Percentiles rank a stretch among this genome's conserved stretches.
These are phyloP conservation scores for Filosporella fistucella DNA, from an alignment of 495 filamentous ascomycete species.

Conservation along the genomic window DNA sequence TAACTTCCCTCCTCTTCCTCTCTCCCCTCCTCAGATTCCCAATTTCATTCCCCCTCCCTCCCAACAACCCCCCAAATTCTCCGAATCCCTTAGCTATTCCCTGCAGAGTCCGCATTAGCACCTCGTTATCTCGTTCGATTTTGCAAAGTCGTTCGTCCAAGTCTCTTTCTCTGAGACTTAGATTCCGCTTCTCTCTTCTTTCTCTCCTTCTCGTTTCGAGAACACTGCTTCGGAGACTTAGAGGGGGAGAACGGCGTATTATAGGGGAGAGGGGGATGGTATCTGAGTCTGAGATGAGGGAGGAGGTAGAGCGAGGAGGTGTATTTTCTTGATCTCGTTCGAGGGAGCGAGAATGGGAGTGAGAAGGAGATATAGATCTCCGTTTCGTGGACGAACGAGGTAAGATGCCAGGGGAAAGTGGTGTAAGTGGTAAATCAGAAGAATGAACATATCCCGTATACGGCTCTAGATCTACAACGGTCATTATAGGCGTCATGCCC, in stretches of 20 bases:
- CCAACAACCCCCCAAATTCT: conserved; percentile 1
- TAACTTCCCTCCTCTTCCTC: neutral
- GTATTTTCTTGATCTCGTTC: neutral
- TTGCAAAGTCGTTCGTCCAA: conserved; percentile 7
- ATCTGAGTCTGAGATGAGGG: neutral
- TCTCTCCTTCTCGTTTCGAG: conserved; percentile 11
- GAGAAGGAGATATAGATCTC: too few species aligned
- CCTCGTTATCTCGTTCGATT: conserved; percentile 18
- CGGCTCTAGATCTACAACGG: conserved; percentile 17
- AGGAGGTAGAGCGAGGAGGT: conserved; percentile 1
- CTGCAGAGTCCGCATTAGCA: conserved; percentile 14
- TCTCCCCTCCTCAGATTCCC: neutral
- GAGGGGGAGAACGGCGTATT: neutral
- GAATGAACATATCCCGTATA: too few species aligned
- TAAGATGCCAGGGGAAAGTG: too few species aligned
- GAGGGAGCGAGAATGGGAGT: neutral
- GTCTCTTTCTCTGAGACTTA: conserved; percentile 12
- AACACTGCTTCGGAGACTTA: neutral
- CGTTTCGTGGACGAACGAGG: too few species aligned
- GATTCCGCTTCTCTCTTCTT: conserved; percentile 16
- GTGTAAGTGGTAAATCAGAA: too few species aligned
- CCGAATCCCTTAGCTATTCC: conserved; percentile 14
- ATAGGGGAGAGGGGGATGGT: neutral
- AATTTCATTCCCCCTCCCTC: neutral
- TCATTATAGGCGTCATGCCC: conserved; percentile 11